These are phyloP conservation scores for Ocimum tenuiflorum DNA, from an alignment of 257 asterid species.

Conservation along the genomic window DNA sequence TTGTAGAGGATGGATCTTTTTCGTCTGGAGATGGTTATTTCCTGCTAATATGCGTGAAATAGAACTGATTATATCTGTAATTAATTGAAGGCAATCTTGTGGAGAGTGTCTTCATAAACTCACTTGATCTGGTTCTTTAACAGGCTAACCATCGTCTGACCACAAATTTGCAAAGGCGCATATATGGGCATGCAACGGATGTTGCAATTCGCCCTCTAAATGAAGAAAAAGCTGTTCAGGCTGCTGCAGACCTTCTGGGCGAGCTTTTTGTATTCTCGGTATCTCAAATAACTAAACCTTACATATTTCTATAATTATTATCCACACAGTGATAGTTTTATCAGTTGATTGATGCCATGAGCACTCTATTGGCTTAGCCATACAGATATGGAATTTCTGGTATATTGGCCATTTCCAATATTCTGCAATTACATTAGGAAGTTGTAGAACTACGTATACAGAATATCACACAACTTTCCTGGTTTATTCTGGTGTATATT, in stretches of 20 bases:
- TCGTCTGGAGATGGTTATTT: background rate
- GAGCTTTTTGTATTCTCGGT: slow-evolving; percentile 75
- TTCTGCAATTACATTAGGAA: background rate
- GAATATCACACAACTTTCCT: no score
- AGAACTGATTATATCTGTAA: background rate
- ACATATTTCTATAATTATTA: no score
- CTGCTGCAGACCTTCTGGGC: slow-evolving; percentile 84
- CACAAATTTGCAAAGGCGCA: slow-evolving; percentile 66
- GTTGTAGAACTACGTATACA: background rate
- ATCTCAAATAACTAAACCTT: background rate
- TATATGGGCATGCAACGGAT: slow-evolving; percentile 71
- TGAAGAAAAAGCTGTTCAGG: slow-evolving; percentile 87
- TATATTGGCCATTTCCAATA: no score
- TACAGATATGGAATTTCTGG: background rate
- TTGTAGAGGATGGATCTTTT: background rate
- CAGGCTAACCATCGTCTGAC: slow-evolving; percentile 82
- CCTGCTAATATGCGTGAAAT: background rate
- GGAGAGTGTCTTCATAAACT: slow-evolving; percentile 4
- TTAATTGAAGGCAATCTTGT: background rate
- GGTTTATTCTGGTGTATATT: no score
- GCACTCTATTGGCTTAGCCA: no score
- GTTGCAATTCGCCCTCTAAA: slow-evolving; percentile 76
- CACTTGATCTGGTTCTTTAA: background rate
- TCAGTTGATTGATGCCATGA: no score
- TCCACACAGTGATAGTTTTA: no score